Evolutionary conservation across 73 alveolate species (phyloP).

Genomic region (Paramecium bursaria): DNA sequence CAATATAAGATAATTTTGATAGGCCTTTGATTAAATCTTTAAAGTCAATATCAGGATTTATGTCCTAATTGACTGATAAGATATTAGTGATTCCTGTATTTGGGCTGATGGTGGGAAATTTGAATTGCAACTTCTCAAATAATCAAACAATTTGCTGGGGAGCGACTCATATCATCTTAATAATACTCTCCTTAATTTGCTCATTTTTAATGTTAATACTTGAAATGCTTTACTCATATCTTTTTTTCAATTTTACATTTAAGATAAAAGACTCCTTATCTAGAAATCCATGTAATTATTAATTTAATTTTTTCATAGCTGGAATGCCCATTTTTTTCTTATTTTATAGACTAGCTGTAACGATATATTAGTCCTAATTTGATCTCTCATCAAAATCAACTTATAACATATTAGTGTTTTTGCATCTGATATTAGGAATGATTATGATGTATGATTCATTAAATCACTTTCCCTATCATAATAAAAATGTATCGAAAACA

Average conservation of each 20-base stretch:
- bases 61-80: conserved; percentile 57
- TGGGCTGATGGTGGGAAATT: conserved; percentile 51
- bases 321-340: conserved; percentile 60
- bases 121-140: conserved; percentile 4
- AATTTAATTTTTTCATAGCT: too few species aligned
- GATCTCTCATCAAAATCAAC: conserved; percentile 23
- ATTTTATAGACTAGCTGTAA: conserved; percentile 8
- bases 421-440: conserved; percentile 52
- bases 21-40: conserved; percentile 36
- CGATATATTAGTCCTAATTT: conserved; percentile 39
- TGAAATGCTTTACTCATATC: conserved; percentile 44
- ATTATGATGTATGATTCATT: conserved; percentile 58
- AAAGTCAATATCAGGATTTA: conserved; percentile 52
- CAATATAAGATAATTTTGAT: conserved; percentile 1
- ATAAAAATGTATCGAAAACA: conserved; percentile 64
- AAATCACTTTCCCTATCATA: conserved; percentile 57
- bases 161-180: conserved; percentile 30
- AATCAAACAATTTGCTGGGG: conserved; percentile 34
- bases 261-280: conserved; percentile 59
- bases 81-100: conserved; percentile 56
- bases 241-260: conserved; percentile 65
- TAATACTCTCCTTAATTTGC: conserved; percentile 12
- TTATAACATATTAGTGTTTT: conserved; percentile 31
- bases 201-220: neutral
- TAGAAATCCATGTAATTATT: conserved; percentile 65